Conservation (phyloP, 164 flowering plant species). For the Liquidambar formosana region DNA sequence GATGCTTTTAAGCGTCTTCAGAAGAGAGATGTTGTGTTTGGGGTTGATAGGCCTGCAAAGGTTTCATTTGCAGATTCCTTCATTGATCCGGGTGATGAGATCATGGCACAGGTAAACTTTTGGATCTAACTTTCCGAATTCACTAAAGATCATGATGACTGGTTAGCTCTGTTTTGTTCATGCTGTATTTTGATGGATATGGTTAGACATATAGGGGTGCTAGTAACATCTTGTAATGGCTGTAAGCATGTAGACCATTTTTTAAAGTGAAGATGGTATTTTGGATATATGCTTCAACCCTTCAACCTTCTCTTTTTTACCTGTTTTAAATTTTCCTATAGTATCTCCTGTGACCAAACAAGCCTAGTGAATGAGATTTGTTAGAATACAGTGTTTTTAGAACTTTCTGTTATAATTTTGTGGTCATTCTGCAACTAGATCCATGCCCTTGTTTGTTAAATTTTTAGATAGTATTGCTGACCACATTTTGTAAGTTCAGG, state of each 20-base stretch:
- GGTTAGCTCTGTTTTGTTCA: background rate
- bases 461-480: background rate
- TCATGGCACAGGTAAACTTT: constrained; percentile 85
- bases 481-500: constrained; percentile 41
- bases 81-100: constrained; percentile 90
- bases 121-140: background rate
- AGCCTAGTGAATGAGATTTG: background rate
- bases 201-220: background rate
- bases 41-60: constrained; percentile 88
- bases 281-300: background rate
- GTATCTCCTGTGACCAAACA: background rate
- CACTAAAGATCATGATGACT: background rate
- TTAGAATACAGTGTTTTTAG: background rate
- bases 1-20: constrained; percentile 89
- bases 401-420: background rate
- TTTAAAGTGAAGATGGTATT: too few relatives aligned
- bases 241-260: too few relatives aligned
- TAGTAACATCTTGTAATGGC: too few relatives aligned
- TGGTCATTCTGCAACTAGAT: too few relatives aligned
- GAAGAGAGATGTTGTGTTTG: constrained; percentile 82
- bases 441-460: background rate
- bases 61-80: constrained; percentile 96
- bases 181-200: background rate
- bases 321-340: background rate
- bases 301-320: background rate